Evolutionary conservation across 1,284 basidiomycete species (phyloP).

Genomic region (Cryptococcus sp.): DNA sequence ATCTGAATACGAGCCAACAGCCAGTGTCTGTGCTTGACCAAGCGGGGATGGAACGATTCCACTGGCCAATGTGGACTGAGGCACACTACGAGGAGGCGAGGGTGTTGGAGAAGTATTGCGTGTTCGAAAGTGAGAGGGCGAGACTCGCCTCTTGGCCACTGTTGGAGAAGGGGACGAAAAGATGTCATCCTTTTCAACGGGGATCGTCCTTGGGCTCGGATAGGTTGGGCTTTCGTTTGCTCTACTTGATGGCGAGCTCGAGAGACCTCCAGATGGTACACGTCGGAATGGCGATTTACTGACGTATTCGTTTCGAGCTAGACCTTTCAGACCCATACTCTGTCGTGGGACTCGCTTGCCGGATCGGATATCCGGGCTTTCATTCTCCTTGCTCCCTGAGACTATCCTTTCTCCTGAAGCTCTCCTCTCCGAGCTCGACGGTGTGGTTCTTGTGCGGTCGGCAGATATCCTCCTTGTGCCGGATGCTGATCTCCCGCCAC

Average conservation of each 20-base stretch:
- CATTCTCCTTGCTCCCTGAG: slow-evolving; percentile 56
- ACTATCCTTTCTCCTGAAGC: slow-evolving; percentile 25
- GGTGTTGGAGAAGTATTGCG: slow-evolving; percentile 31
- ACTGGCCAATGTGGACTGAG: slow-evolving; percentile 3
- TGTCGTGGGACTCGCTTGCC: slow-evolving; percentile 61
- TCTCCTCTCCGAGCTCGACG: slow-evolving; percentile 10
- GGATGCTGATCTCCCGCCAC: slow-evolving; percentile 17
- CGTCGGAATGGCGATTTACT: slow-evolving; percentile 73
- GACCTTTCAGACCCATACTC: slow-evolving; percentile 67
- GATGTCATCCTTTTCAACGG: slow-evolving; percentile 28
- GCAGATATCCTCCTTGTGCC: slow-evolving; percentile 37
- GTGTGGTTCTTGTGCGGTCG: slow-evolving; percentile 25
- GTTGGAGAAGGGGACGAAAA: slow-evolving; percentile 35
- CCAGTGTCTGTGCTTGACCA: slow-evolving; percentile 11
- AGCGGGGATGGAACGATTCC: slow-evolving; percentile 29
- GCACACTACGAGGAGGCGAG: slow-evolving; percentile 24
- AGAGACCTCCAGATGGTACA: slow-evolving; percentile 17
- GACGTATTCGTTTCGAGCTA: slow-evolving; percentile 71
- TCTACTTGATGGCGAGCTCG: slow-evolving; percentile 6
- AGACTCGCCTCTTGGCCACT: slow-evolving; percentile 15
- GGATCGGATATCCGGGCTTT: slow-evolving; percentile 56
- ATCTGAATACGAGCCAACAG: background rate
- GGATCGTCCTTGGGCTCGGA: slow-evolving; percentile 20
- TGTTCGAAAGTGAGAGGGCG: slow-evolving; percentile 17
- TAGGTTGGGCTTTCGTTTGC: slow-evolving; percentile 14